These are phyloP conservation scores for Erythrophleum fordii DNA, from an alignment of 306 rosid genomes.

Conservation along the genomic window DNA sequence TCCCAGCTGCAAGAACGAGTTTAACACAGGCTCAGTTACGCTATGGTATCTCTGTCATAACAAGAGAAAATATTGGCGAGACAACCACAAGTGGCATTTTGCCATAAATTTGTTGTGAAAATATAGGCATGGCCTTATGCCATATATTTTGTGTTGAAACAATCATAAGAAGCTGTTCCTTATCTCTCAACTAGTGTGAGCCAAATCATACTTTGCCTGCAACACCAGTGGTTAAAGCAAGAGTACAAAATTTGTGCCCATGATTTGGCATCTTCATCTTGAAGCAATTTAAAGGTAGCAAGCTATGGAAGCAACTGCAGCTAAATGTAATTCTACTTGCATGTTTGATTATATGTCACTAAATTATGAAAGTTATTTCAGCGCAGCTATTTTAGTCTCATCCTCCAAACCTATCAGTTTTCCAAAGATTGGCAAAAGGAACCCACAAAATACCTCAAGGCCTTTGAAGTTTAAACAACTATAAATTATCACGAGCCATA, in stretches of 20 bases:
- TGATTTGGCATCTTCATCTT: not conserved
- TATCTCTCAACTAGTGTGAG: not conserved
- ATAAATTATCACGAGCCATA: not conserved
- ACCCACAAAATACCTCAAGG: not conserved
- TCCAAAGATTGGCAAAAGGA: not conserved
- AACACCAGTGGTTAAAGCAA: not conserved
- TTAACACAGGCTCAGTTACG: not conserved
- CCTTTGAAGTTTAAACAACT: not conserved
- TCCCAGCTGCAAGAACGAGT: slow-evolving; percentile 66
- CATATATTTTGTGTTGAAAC: not conserved
- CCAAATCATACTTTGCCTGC: slow-evolving; percentile 7
- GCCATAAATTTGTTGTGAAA: not conserved
- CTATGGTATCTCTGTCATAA: not conserved
- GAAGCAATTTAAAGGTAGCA: not conserved
- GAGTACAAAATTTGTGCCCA: not conserved
- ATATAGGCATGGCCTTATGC: not conserved
- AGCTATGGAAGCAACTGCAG: not conserved
- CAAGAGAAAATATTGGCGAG: slow-evolving; percentile 20
- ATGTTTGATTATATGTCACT: not conserved
- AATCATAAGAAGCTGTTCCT: slow-evolving; percentile 18
- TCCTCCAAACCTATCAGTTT: slow-evolving; percentile 15
- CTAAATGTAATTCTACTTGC: not conserved
- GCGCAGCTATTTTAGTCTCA: not conserved
- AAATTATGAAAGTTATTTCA: slow-evolving; percentile 18
- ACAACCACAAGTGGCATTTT: not conserved